A percentile compares a stretch with the other conserved stretches of the same genome.
Conservation (phyloP, 2,329 filamentous ascomycete genomes). For the Tolypocladium tropicale region DNA sequence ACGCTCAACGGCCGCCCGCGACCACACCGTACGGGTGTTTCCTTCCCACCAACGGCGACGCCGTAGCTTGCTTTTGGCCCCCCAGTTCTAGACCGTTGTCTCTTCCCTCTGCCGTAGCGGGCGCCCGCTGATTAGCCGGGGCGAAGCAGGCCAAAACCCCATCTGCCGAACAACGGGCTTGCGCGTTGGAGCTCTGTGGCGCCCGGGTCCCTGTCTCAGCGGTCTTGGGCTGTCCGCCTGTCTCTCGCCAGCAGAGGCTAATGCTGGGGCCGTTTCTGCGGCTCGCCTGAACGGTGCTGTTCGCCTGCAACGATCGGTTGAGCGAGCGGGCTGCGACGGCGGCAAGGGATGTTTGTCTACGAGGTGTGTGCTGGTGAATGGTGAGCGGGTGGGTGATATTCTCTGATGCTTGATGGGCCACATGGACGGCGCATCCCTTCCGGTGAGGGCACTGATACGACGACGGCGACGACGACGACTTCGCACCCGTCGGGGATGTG, state of each 20-base stretch:
- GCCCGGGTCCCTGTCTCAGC: too few species aligned
- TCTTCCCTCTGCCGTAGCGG: not conserved
- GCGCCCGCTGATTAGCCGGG: too few species aligned
- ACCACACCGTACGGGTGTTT: too few species aligned
- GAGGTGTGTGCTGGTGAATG: too few species aligned
- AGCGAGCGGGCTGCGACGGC: not conserved
- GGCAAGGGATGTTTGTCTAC: too few species aligned
- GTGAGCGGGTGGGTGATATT: not conserved
- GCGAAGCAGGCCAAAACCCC: too few species aligned
- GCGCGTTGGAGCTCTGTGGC: not conserved
- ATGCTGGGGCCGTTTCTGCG: not conserved
- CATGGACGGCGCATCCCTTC: not conserved
- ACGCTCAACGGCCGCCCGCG: too few species aligned
- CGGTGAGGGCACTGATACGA: too few species aligned
- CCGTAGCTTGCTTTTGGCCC: not conserved
- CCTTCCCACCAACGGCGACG: too few species aligned
- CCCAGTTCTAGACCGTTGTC: not conserved
- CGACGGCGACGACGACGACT: too few species aligned
- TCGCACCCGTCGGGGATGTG: too few species aligned
- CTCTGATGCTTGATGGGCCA: not conserved
- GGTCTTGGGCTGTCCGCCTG: too few species aligned
- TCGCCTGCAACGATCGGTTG: not conserved
- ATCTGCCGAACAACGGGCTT: not conserved
- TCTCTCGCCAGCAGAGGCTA: not conserved
- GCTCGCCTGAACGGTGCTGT: not conserved